Base-by-base conservation (phyloP, 2,329 filamentous ascomycete species). In the Aspergillus quadricinctus region DNA sequence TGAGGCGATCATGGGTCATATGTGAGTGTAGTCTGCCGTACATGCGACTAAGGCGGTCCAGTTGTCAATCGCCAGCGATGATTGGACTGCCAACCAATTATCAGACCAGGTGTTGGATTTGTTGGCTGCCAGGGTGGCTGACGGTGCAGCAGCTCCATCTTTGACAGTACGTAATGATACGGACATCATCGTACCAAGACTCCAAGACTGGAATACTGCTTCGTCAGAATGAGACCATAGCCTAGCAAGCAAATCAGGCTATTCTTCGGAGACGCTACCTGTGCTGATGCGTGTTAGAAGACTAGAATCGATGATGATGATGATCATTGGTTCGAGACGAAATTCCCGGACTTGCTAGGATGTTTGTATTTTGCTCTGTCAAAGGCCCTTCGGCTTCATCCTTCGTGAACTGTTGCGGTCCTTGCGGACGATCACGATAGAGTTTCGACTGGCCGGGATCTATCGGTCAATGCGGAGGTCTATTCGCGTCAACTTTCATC, bases 61-160 rank as follows among this genome's bases (percentile, higher is more conserved):
- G 43, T 46, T 29, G 49, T 55, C 46, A 54, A 11, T 56, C 50
- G 41, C 59, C 54, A 55, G 60, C 57, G 41, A 59, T 55, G 55
- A 52, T 50, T 23, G 29, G 41, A 8, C 17, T 35, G 48, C 28
- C 40, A 49, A 52, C 59, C 57, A 61, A 50, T 59, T 46, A 40
- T 60, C 61, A 60, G 61, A 61, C 58, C 57, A 28, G 56, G 53
- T 50, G 57, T 62, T 59, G 57, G 43, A 25, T 57, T 54, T 41
- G 52, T 60, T 57, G 59, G 55, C 57, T 58, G 56, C 43, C 58
- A 61, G 60, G 58, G 56, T 59, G 56, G 63, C 60, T 61, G 57
- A 63, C 56, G n/a, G 28, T 61, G 60, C 63, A 63, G 59, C 61
- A 64, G 63, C 59, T 58, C 53, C 56, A 62, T 54, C 51, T 46